Conservation (phyloP, 2,329 filamentous ascomycete genomes). For the Canariomyces notabilis region DNA sequence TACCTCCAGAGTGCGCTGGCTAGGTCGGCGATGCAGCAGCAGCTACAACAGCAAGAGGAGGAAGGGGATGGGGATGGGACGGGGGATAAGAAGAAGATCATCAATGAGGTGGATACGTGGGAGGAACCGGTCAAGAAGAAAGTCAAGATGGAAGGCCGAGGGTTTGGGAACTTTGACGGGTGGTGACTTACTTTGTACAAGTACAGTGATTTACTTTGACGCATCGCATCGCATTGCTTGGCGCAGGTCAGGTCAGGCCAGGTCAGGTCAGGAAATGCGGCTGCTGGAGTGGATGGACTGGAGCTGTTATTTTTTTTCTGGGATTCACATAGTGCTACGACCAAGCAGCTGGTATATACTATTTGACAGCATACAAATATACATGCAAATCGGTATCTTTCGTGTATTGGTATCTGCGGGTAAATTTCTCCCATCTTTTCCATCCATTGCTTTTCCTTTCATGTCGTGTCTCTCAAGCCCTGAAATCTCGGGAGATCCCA, state of each 20-base stretch:
- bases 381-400: not conserved
- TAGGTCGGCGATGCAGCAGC: conserved; percentile 17
- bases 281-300: not conserved
- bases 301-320: not conserved
- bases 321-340: not conserved
- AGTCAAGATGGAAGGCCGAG: conserved; percentile 55
- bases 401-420: conserved; percentile 7
- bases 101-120: conserved; percentile 55
- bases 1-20: conserved; percentile 64
- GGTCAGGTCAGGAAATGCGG: conserved; percentile 1
- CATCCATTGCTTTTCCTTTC: not conserved
- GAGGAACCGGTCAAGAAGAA: conserved; percentile 78
- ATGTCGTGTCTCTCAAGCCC: not conserved
- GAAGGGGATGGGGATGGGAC: conserved; percentile 26
- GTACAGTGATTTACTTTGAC: not conserved
- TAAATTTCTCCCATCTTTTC: not conserved
- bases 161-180: conserved; percentile 91
- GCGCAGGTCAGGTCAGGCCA: too few species aligned
- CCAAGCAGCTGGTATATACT: conserved; percentile 7
- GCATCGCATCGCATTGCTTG: conserved; percentile 11
- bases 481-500: too few species aligned
- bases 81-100: conserved; percentile 54
- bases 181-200: too few species aligned
- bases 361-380: not conserved
- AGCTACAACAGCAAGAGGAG: conserved; percentile 1